Percentiles rank a stretch among this genome's conserved stretches.
phyloP scores from a whole-genome alignment of 441 rosid species.

The Populus hybrid region DNA sequence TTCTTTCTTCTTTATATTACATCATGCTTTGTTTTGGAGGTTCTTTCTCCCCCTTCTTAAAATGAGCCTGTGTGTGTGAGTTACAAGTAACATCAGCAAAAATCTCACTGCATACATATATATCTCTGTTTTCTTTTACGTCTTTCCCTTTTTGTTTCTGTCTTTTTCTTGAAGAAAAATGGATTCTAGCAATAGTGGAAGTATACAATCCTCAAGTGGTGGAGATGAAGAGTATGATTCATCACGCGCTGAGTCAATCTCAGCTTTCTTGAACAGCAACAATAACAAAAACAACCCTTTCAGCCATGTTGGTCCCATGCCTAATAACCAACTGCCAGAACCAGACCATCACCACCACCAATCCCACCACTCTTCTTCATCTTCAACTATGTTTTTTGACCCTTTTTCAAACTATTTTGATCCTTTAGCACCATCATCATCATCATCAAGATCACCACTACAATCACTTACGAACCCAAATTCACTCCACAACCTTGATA shows the following conservation, averaged over 20 bases:
- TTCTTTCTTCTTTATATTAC: constrained; percentile 10
- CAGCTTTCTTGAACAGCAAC: constrained; percentile 37
- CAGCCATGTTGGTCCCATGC: constrained; percentile 30
- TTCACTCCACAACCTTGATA: constrained; percentile 37
- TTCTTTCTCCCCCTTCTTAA: constrained; percentile 18
- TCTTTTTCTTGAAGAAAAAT: constrained; percentile 22
- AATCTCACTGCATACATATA: constrained; percentile 16
- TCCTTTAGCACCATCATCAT: constrained; percentile 22
- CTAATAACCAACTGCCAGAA: constrained; percentile 25
- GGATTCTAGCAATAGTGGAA: constrained; percentile 81
- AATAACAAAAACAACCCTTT: constrained; percentile 22
- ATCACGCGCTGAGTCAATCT: constrained; percentile 36
- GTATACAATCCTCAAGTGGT: constrained; percentile 70
- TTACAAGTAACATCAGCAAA: constrained; percentile 12
- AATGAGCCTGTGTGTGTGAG: constrained; percentile 6
- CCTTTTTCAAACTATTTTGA: constrained; percentile 45
- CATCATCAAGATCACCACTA: constrained; percentile 19
- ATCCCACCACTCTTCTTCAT: constrained; percentile 12
- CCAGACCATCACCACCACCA: constrained; percentile 13
- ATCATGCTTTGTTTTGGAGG: constrained; percentile 32
- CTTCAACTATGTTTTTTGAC: constrained; percentile 35
- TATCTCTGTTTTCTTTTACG: constrained; percentile 13
- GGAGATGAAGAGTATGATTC: constrained; percentile 64
- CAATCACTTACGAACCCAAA: constrained; percentile 25
- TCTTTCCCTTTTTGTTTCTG: constrained; percentile 14